Conservation (phyloP, 306 rosid genomes). For the Prosopis cineraria region DNA sequence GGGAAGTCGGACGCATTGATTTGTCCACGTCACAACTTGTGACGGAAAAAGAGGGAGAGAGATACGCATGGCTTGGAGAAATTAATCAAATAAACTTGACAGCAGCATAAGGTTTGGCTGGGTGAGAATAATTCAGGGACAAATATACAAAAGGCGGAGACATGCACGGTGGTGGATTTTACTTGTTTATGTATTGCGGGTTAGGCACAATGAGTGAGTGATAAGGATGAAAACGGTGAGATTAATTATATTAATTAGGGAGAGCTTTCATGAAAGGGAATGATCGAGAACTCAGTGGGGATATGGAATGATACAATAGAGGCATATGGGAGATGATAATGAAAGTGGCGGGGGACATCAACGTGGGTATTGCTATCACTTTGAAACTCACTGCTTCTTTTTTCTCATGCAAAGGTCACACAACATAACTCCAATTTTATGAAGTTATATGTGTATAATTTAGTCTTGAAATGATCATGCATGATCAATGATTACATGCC, state of each 20-base stretch:
- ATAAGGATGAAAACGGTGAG: background rate
- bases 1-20: constrained; percentile 25
- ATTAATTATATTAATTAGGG: background rate
- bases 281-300: background rate
- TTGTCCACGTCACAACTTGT: constrained; percentile 26
- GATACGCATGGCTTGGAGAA: background rate
- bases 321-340: background rate
- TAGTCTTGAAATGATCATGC: too few species aligned
- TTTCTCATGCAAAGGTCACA: background rate
- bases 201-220: background rate
- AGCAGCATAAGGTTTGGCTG: constrained; percentile 6
- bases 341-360: background rate
- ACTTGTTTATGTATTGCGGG: background rate
- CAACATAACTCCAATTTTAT: too few species aligned
- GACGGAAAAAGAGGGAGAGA: background rate
- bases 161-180: constrained; percentile 29
- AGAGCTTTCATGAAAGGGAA: background rate
- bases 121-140: background rate
- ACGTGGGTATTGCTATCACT: constrained; percentile 51
- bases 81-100: constrained; percentile 11
- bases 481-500: too few species aligned
- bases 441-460: too few species aligned
- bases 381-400: background rate
- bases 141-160: too few species aligned
- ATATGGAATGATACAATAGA: background rate